These are phyloP conservation scores for Tuber magnatum DNA, from an alignment of 495 filamentous ascomycete genomes.

Conservation along the genomic window DNA sequence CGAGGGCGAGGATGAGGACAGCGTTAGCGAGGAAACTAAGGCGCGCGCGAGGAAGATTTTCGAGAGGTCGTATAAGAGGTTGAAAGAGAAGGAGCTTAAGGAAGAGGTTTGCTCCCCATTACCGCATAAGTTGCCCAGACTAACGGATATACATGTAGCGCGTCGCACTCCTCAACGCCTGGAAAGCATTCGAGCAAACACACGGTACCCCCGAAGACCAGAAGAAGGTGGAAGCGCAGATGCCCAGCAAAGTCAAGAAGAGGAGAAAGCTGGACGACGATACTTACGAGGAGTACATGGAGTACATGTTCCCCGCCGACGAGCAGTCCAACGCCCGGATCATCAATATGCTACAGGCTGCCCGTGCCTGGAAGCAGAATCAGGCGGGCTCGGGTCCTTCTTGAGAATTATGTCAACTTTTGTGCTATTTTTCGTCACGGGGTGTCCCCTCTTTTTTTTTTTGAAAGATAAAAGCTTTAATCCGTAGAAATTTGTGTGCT, in stretches of 20 bases:
- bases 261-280: conserved; percentile 89
- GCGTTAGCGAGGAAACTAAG: conserved; percentile 77
- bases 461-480: neutral
- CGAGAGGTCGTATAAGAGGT: conserved; percentile 72
- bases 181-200: conserved; percentile 81
- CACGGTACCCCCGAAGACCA: conserved; percentile 72
- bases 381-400: neutral
- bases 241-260: conserved; percentile 92
- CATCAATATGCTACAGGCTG: conserved; percentile 73
- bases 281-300: conserved; percentile 93
- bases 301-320: conserved; percentile 95
- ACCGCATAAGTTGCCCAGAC: neutral
- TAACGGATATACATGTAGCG: conserved; percentile 49
- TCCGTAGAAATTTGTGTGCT: neutral
- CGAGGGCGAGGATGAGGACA: conserved; percentile 58
- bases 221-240: conserved; percentile 80
- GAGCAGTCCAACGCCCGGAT: conserved; percentile 79
- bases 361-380: conserved; percentile 70
- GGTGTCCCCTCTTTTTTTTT: neutral
- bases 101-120: conserved; percentile 58
- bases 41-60: conserved; percentile 73
- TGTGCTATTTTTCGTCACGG: neutral
- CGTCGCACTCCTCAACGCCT: conserved; percentile 79
- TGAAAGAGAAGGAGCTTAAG: conserved; percentile 89
- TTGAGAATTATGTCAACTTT: neutral